Percentiles rank a stretch among this genome's conserved stretches.
Evolutionary conservation across 2,329 filamentous ascomycete genomes (phyloP).

Genomic region (Cladosporium austrohemisphaericum): DNA sequence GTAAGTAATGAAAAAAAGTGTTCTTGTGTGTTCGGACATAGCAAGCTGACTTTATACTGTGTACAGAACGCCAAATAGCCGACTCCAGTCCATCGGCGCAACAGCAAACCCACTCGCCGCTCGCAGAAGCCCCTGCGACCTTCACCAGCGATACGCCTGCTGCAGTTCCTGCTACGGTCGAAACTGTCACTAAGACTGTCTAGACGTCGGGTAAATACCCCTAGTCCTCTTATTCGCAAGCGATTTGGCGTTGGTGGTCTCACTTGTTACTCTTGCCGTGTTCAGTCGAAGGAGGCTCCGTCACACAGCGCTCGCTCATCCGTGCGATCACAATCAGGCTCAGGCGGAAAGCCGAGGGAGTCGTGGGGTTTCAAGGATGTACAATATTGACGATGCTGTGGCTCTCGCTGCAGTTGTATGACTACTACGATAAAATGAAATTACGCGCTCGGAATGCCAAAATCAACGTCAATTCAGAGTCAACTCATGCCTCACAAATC

Average conservation of each 20-base stretch:
- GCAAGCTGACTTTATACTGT: not conserved
- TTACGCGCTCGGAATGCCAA: no score
- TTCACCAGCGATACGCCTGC: constrained; percentile 7
- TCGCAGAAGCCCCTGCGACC: constrained; percentile 15
- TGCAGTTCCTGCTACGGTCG: no score
- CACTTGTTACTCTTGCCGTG: no score
- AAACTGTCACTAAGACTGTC: no score
- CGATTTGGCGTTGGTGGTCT: no score
- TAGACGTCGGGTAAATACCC: no score
- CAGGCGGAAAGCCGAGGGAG: no score
- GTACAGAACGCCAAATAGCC: constrained; percentile 20
- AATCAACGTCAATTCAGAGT: not conserved
- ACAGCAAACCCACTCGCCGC: constrained; percentile 15
- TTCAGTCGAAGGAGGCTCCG: no score
- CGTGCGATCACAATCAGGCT: no score
- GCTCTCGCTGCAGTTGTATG: not conserved
- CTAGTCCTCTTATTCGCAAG: no score
- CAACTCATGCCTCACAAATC: not conserved
- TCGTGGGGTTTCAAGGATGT: no score
- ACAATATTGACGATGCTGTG: constrained; percentile 5
- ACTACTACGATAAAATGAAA: not conserved
- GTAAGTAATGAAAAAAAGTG: constrained; percentile 40
- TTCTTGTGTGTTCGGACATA: not conserved
- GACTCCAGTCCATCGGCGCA: constrained; percentile 9
- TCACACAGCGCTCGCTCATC: no score